phyloP scores from a whole-genome alignment of 2,329 filamentous ascomycete genomes.

The Trichoderma sp. region DNA sequence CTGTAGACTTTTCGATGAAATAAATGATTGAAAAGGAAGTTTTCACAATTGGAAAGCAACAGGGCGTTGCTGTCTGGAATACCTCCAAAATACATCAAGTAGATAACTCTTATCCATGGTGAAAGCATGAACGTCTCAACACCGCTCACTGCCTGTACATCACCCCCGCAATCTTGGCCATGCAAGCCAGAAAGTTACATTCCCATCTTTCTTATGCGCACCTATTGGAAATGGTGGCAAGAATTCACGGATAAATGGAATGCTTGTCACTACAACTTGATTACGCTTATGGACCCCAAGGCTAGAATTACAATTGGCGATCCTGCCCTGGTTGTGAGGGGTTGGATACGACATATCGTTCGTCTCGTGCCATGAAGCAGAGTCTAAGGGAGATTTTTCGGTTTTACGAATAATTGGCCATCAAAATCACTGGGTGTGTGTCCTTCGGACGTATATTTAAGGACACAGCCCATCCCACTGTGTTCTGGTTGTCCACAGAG shows the following conservation, averaged over 20 bases:
- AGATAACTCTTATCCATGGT: not conserved
- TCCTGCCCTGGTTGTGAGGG: not conserved
- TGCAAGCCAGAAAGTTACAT: constrained; percentile 7
- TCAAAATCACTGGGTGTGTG: not conserved
- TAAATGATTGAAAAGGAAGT: not conserved
- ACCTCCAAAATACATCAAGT: not conserved
- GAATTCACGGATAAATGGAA: constrained; percentile 2
- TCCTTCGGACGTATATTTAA: not conserved
- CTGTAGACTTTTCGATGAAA: not conserved
- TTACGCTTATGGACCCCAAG: not conserved
- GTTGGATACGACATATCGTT: not conserved
- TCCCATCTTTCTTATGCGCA: not conserved
- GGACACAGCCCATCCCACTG: not conserved
- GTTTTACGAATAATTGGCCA: not conserved
- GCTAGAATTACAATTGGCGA: not conserved
- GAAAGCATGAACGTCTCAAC: not conserved
- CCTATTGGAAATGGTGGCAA: not conserved
- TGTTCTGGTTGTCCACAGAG: too few relatives aligned
- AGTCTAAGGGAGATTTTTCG: not conserved
- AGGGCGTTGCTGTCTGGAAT: not conserved
- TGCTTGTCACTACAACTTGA: not conserved
- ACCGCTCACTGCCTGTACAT: not conserved
- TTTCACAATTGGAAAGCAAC: not conserved
- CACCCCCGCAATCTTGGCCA: constrained; percentile 13
- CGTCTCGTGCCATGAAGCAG: not conserved